Evolutionary conservation across 1,284 basidiomycete species (phyloP), one percentile per base, ranked within the genome.

Genomic region (Phylloboletellus chloephorus): DNA sequence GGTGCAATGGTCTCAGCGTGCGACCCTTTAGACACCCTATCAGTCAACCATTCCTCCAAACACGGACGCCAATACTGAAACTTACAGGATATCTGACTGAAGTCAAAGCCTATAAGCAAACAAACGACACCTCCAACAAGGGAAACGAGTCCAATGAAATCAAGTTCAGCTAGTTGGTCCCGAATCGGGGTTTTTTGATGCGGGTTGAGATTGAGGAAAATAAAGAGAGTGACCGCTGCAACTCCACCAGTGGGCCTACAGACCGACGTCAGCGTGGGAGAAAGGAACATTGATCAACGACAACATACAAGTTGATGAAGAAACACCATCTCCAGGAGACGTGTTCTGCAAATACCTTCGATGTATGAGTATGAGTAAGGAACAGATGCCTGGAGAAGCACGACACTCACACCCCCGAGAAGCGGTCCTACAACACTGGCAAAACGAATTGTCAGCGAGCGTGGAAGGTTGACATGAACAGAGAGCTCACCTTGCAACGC

Each of bases 121-220:
- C 82, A 79, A 5, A 90, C 71, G 12, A 88, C 76, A 0, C 86
- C 85, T 1, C 64, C 65, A 39, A 94, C 76, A 41, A 96, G 71
- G 23, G 90, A 69, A 22, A 73, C 39, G 2, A 90, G 71, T 1
- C 89, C 90, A 26, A 82, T 28, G 49, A 88, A 87, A 61, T 93
- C 90, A 50, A 93, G 88, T 41, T 85, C 76, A 6, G 60, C 53
- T 11, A 76, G 54, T 53, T 88, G 79, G 48, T 86, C 63, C 10
- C 64, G 65, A 37, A 85, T 59, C 0, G 79, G 69, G 37, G 73
- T 71, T 7, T 73, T 73, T 43, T 76, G 63, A 49, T 77, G 80
- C 0, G 85, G 83, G 49, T 93, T 90, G 25, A 96, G 71, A 52
- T 92, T 84, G 32, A 96, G 76, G 66, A 83, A 88, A 59, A 87